Evolutionary conservation across 495 filamentous ascomycete genomes (phyloP).

Genomic region (Penicillium coffeae): DNA sequence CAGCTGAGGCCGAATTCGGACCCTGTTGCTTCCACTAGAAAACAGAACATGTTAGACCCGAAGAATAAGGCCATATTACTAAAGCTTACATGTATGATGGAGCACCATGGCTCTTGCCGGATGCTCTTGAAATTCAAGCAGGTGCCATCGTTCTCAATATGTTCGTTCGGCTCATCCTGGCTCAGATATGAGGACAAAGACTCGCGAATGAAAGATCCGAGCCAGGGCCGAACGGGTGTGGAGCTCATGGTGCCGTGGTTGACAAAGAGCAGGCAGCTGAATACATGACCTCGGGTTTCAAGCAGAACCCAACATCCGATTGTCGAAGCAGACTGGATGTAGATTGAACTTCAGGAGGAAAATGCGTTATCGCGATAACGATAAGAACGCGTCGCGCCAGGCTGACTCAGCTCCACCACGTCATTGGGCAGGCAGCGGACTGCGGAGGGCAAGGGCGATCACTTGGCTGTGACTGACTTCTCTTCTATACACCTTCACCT

Average conservation of each 20-base stretch:
- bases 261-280: background rate
- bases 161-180: slow-evolving; percentile 2
- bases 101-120: slow-evolving; percentile 16
- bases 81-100: background rate
- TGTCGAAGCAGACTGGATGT: background rate
- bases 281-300: background rate
- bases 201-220: slow-evolving; percentile 26
- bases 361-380: slow-evolving; percentile 15
- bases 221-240: slow-evolving; percentile 21
- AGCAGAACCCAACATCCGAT: no score
- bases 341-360: background rate
- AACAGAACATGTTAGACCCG: background rate
- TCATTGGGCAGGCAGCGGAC: slow-evolving; percentile 30
- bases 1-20: slow-evolving; percentile 11
- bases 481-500: background rate
- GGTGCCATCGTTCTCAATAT: slow-evolving; percentile 38
- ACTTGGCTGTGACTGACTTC: background rate
- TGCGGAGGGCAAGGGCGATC: slow-evolving; percentile 20
- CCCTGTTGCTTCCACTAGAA: slow-evolving; percentile 22
- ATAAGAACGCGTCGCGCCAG: slow-evolving; percentile 16
- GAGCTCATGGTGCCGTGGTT: slow-evolving; percentile 25
- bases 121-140: slow-evolving; percentile 30
- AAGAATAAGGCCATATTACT: background rate
- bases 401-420: slow-evolving; percentile 27
- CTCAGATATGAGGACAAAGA: slow-evolving; percentile 23